These are phyloP conservation scores for Aspergillus quadrilineatus DNA, from an alignment of 2,329 filamentous ascomycete genomes.

Conservation along the genomic window DNA sequence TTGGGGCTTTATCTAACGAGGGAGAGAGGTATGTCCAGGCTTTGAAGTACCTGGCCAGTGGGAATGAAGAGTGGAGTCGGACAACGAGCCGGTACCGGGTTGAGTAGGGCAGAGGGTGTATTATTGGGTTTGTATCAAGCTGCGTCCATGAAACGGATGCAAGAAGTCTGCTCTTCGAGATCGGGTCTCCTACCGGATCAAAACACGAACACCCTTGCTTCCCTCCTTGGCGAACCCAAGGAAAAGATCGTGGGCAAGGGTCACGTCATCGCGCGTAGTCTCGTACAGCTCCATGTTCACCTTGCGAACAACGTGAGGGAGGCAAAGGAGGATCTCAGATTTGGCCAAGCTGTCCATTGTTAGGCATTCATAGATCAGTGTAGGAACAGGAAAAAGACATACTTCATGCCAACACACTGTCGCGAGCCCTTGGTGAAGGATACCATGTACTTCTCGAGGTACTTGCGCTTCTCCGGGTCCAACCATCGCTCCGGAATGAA, in stretches of 20 bases:
- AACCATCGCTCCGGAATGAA: constrained; percentile 44
- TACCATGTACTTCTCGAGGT: constrained; percentile 39
- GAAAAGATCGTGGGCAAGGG: constrained; percentile 28
- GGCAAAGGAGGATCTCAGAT: constrained; percentile 33
- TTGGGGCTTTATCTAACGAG: not conserved
- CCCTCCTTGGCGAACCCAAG: constrained; percentile 17
- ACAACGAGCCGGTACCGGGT: not conserved
- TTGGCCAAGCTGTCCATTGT: constrained; percentile 29
- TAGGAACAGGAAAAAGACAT: not conserved
- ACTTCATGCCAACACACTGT: constrained; percentile 51
- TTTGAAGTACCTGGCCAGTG: not conserved
- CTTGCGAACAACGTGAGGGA: constrained; percentile 30
- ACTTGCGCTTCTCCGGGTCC: constrained; percentile 30
- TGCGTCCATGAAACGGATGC: not conserved
- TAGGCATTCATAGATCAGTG: not conserved
- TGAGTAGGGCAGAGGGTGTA: not conserved
- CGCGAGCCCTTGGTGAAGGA: constrained; percentile 44
- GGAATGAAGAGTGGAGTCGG: not conserved
- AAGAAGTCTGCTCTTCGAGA: not conserved
- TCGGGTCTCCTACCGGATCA: constrained; percentile 8
- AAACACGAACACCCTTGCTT: constrained; percentile 22
- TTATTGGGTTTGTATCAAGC: not conserved
- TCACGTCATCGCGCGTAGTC: constrained; percentile 33
- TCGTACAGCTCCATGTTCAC: constrained; percentile 34
- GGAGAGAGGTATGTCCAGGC: not conserved